Conservation (phyloP, 2,329 filamentous ascomycete species). For the Metarhizium robertsii region DNA sequence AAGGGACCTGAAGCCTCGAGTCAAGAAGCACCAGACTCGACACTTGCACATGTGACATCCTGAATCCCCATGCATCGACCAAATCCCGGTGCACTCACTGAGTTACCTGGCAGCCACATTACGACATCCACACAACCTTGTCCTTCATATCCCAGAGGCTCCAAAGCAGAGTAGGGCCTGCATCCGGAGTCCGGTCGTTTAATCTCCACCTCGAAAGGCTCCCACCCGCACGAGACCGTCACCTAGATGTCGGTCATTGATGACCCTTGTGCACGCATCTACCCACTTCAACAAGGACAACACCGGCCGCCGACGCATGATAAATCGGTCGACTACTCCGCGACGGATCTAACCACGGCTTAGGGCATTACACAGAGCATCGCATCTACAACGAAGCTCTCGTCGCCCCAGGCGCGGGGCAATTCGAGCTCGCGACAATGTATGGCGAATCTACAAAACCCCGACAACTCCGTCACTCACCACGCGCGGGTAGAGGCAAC, state of each 20-base stretch:
- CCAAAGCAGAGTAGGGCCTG: too few relatives aligned
- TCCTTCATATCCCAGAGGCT: too few relatives aligned
- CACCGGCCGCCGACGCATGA: constrained; percentile 10
- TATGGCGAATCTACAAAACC: neutral
- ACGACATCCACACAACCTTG: too few relatives aligned
- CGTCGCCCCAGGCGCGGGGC: constrained; percentile 19
- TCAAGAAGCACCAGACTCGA: too few relatives aligned
- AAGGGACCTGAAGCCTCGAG: too few relatives aligned
- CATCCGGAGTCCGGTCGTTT: too few relatives aligned
- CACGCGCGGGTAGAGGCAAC: neutral
- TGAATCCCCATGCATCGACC: too few relatives aligned
- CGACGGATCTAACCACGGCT: constrained; percentile 12
- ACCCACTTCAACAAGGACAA: neutral
- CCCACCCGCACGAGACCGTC: neutral
- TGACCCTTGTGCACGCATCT: neutral
- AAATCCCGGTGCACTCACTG: neutral
- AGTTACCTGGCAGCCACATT: too few relatives aligned
- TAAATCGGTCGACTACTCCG: constrained; percentile 10
- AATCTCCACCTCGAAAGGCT: too few relatives aligned
- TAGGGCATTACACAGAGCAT: constrained; percentile 4
- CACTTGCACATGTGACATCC: too few relatives aligned
- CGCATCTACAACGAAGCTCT: neutral
- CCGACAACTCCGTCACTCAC: neutral
- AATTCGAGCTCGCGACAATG: constrained; percentile 1
- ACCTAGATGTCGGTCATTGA: neutral